phyloP scores from a whole-genome alignment of 345 rosid species.

The Salix purpurea region DNA sequence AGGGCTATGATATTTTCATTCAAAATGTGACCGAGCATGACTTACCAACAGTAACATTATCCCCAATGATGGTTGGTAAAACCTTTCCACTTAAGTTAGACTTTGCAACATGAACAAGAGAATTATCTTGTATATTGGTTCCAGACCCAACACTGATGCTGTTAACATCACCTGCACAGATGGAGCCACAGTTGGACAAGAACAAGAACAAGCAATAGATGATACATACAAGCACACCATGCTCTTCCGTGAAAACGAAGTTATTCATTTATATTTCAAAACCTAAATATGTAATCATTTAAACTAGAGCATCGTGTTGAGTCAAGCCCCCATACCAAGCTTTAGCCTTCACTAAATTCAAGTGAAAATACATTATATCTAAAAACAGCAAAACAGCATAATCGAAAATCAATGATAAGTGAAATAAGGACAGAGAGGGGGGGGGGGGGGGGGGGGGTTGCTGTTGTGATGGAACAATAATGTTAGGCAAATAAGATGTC shows the following conservation, averaged over 20 bases:
- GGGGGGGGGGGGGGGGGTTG: too few relatives aligned
- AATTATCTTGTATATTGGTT: constrained; percentile 94
- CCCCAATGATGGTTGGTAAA: constrained; percentile 70
- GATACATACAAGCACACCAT: neutral
- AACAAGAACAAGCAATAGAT: neutral
- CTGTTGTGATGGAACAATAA: neutral
- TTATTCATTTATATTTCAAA: too few relatives aligned
- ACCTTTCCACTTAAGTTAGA: constrained; percentile 92
- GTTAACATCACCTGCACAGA: constrained; percentile 70
- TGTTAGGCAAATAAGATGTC: neutral
- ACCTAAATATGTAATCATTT: too few relatives aligned
- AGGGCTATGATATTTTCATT: neutral
- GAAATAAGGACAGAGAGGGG: neutral
- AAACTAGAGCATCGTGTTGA: too few relatives aligned
- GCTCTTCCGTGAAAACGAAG: too few relatives aligned
- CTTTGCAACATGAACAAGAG: constrained; percentile 92
- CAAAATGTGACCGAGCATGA: neutral
- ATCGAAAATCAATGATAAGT: neutral
- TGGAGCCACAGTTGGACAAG: neutral
- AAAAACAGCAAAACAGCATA: too few relatives aligned
- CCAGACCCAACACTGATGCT: constrained; percentile 74
- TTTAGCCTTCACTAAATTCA: too few relatives aligned
- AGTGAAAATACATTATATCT: too few relatives aligned
- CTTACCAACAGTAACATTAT: constrained; percentile 92
- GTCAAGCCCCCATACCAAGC: too few relatives aligned